Evolutionary conservation across 164 flowering plant genomes (phyloP).

Genomic region (Litsea cubeba): DNA sequence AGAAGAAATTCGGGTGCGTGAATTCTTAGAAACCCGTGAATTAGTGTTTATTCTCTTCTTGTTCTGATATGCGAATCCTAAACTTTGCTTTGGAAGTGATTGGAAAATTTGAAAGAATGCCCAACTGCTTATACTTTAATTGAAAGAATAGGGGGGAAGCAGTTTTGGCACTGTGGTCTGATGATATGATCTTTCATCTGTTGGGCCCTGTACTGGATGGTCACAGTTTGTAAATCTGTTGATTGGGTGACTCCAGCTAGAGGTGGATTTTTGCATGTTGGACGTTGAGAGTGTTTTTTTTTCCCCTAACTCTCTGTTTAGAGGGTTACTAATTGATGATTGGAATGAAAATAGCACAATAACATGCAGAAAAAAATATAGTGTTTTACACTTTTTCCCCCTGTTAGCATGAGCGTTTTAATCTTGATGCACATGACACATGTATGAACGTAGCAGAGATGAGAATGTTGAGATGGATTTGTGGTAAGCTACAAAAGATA

Average conservation of each 20-base stretch:
- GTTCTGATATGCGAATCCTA: not conserved
- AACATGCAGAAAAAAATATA: not conserved
- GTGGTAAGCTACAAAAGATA: no score
- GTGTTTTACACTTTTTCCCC: not conserved
- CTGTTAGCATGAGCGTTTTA: not conserved
- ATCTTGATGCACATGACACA: not conserved
- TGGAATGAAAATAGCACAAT: no score
- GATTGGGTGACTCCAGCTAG: not conserved
- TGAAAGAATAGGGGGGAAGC: not conserved
- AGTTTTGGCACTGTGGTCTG: not conserved
- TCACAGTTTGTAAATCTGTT: not conserved
- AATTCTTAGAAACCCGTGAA: not conserved
- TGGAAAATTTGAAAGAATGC: no score
- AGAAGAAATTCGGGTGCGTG: constrained; percentile 72
- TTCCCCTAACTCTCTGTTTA: not conserved
- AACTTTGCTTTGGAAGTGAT: no score
- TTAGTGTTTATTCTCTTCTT: not conserved
- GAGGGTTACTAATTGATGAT: not conserved
- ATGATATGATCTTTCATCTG: not conserved
- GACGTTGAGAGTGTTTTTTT: not conserved
- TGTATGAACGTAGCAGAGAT: not conserved
- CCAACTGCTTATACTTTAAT: no score
- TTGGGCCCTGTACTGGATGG: not conserved
- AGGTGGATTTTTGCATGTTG: not conserved
- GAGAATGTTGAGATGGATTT: no score